Evolutionary conservation across 2,329 filamentous ascomycete species (phyloP).

Genomic region (Ascochyta koolunga): DNA sequence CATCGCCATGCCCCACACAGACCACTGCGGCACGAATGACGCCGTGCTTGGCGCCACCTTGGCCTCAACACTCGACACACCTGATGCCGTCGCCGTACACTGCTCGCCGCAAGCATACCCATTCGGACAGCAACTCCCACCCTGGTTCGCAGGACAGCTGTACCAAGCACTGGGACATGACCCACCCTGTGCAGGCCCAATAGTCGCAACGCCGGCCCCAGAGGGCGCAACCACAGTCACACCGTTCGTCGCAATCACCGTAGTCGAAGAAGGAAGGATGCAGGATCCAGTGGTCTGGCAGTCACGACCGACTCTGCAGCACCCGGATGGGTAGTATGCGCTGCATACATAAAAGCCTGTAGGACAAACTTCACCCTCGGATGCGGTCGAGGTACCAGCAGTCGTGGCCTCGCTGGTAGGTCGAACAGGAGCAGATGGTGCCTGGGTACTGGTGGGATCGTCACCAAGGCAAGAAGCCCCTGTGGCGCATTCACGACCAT

Average conservation of each 20-base stretch:
- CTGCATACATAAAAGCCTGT: constrained; percentile 91
- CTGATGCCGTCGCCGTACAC: constrained; percentile 43
- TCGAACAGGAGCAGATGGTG: constrained; percentile 50
- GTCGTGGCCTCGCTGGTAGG: constrained; percentile 53
- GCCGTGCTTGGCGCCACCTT: constrained; percentile 51
- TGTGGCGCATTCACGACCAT: constrained; percentile 52
- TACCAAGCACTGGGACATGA: constrained; percentile 81
- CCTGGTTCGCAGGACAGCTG: constrained; percentile 67
- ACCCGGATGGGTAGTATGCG: constrained; percentile 80
- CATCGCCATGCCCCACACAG: constrained; percentile 39
- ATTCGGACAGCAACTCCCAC: constrained; percentile 85
- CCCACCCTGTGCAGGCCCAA: constrained; percentile 48
- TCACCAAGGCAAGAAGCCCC: constrained; percentile 47
- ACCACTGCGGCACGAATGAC: constrained; percentile 31
- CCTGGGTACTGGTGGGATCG: constrained; percentile 40
- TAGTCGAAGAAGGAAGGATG: constrained; percentile 64
- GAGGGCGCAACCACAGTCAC: constrained; percentile 72
- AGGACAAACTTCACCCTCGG: constrained; percentile 69
- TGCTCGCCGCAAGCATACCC: constrained; percentile 45
- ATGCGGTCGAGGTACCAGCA: constrained; percentile 78
- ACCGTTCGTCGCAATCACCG: constrained; percentile 68
- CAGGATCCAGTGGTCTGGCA: constrained; percentile 79
- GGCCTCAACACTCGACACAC: constrained; percentile 30
- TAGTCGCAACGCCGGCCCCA: constrained; percentile 52
- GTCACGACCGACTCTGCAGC: constrained; percentile 85